Evolutionary conservation across 257 asterid genomes (phyloP), one percentile per base, ranked within the genome.

Genomic region (Capsicum pubescens): DNA sequence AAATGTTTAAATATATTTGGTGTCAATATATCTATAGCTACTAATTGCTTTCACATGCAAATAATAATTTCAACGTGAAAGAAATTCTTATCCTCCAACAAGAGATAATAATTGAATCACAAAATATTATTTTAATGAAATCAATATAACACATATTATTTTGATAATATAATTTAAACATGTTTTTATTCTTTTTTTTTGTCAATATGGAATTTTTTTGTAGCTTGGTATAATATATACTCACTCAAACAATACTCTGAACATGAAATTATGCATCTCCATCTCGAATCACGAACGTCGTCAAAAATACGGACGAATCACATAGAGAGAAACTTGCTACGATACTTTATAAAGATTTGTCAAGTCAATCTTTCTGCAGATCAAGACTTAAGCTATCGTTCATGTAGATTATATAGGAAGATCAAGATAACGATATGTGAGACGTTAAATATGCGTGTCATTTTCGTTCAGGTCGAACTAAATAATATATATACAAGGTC

Each of bases 11-110:
- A 63, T 59, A 7, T 17, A 48, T n/a, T 19, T 72, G 10, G 12
- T n/a, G 42, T 48, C 36, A 48, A 46, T 72, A 46, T 44, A 58
- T 71, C 42, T 9, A 66, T 46, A 61, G 16, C 19, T 5, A 10
- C 57, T 17, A 26, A 26, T 26, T 46, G 39, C 39, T 46, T 46
- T 48, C 59, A 72, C 59, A 19, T 72, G 55, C 44, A 59, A 19
- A 72, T 72, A 72, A 46, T 72, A 72, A 19, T 72, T 46, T 72
- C 14, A 26, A 48, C 59, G 59, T 72, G 59, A 48, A 46, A 19
- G 17, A 72, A 46, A 48, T 72, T 46, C 42, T 48, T 72, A 48
- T 72, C 12, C 39, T n/a, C 42, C 7, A 6, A 1, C 36, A 46
- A 46, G 39, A 72, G 15, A 48, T 72, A 72, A 72, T 48, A 19